Evolutionary conservation across 2,329 filamentous ascomycete genomes (phyloP), one percentile per base, ranked within the genome.

Genomic region (Microthyrium microscopicum): DNA sequence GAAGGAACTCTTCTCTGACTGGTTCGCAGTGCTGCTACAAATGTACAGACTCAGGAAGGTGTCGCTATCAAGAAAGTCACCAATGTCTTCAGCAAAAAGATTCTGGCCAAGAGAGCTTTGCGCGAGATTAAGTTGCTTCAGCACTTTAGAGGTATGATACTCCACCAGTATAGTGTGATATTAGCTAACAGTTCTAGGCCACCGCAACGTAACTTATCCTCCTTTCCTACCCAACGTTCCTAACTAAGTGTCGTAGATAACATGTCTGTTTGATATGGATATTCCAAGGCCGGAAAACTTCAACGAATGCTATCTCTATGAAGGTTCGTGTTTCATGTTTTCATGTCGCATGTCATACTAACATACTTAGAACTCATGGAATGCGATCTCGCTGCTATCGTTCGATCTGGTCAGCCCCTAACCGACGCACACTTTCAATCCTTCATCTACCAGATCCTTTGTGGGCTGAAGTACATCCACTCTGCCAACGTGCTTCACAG

Each of bases 31-130:
- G 87, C 89, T 39, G 89, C 89, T 36, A 81, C 83, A 44, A 94
- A 95, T 66, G 77, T 74, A 53, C 74, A 84, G 56, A 91, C 80
- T 20, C 77, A 74, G 50, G 89, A 98, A 55, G 85, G 87, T 26
- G 85, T 98, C 41, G 89, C 89, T 49, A 89, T 98, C 67, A 98
- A 98, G 63, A 98, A 98, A 62, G 83, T 98, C 55, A 98, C 89
- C 64, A 98, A 98, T 79, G 87, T 98, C 49, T 98, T 98, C 61
- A 94, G 84, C 70, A 98, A 98, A 66, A 95, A 95, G 73, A 98
- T 98, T 47, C 70, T 98, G 45, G 89, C 89, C 49, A 98, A 98
- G 74, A 81, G 89, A 52, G 89, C 89, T 31, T 61, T 98, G 66
- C 76, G 89, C 57, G 89, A 98, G 64, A 95, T 98, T 62, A 98